phyloP scores from a whole-genome alignment of 768 basidiomycete species.

The Pleurotus tuber-regium region DNA sequence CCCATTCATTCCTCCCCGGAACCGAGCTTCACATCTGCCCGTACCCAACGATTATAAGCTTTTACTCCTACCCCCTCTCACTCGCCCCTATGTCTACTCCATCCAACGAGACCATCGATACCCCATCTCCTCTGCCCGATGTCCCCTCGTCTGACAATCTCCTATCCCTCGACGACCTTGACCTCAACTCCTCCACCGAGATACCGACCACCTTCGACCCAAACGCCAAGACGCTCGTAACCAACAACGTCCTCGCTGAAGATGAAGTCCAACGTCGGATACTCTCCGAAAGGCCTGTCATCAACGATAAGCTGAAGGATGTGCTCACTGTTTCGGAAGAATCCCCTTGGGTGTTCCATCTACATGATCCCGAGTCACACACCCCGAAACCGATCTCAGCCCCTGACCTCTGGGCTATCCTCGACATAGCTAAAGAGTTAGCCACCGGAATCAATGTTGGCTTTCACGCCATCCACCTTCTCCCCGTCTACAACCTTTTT shows the following conservation, averaged over 20 bases:
- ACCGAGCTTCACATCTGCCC: too few species aligned
- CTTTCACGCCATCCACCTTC: background rate
- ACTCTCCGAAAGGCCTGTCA: background rate
- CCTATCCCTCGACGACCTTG: too few species aligned
- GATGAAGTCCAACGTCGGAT: background rate
- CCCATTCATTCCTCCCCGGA: too few species aligned
- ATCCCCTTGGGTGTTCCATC: background rate
- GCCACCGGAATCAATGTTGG: background rate
- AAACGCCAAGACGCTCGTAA: background rate
- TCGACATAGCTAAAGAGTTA: background rate
- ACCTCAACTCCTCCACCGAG: too few species aligned
- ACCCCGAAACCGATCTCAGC: background rate
- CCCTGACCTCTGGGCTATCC: background rate
- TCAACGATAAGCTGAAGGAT: background rate
- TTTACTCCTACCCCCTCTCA: too few species aligned
- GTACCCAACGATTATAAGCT: too few species aligned
- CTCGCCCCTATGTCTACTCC: too few species aligned
- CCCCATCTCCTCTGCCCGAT: too few species aligned
- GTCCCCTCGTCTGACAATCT: too few species aligned
- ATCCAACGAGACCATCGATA: too few species aligned
- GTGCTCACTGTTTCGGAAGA: background rate
- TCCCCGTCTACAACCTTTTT: background rate
- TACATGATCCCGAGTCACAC: background rate
- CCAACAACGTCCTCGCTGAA: background rate
- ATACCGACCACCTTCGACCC: background rate